Base-by-base conservation (phyloP, 179 eudicot genomes). In the Carnegiea gigantea region DNA sequence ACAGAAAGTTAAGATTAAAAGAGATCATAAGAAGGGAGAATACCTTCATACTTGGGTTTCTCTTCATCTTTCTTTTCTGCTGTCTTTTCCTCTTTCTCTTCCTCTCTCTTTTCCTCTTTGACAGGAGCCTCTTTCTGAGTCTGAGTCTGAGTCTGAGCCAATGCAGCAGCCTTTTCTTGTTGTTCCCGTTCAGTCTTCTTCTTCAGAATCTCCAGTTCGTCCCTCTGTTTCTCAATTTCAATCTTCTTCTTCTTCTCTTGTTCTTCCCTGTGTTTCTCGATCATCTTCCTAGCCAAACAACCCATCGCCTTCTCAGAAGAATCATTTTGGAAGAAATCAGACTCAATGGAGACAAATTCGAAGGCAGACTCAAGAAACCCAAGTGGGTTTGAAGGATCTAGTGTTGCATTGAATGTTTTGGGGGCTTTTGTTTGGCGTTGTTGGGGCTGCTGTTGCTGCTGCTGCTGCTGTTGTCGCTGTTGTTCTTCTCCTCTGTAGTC, bases 361-460 rank as follows among this genome's bases (percentile, higher is more conserved):
- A 94, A 75, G 1, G 83, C 97, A 6, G 90, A 80, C 82, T 89
- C 86, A 10, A 94, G 83, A 76, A 94, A 94, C 79, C 79, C 87
- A 33, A 92, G 62, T 24, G 97, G 95, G 74, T 92, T 86, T 7
- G 90, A 85, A 2, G 88, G 85, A 73, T 94, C 93, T 2, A 94
- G 84, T 54, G 53, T 84, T 0, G 86, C 84, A 23, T 70, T 81
- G 82, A 90, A 94, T 46, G 65, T 57, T 21, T 79, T 77, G 0
- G 49, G 71, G 17, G 78, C 20, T 10, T 64, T 54, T 15, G 36
- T 18, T 46, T 67, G 73, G 0, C 13, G 48, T 2, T 54, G 81
- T 82, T 65, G 70, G 21, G 28, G 30, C 5, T 65, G 33, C 15
- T 65, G 70, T 23, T 5, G 65, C 8, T 60, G 65, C 14, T 60